Evolutionary conservation across 345 rosid genomes (phyloP), one percentile per base, ranked within the genome.

Genomic region (Combretum micranthum): DNA sequence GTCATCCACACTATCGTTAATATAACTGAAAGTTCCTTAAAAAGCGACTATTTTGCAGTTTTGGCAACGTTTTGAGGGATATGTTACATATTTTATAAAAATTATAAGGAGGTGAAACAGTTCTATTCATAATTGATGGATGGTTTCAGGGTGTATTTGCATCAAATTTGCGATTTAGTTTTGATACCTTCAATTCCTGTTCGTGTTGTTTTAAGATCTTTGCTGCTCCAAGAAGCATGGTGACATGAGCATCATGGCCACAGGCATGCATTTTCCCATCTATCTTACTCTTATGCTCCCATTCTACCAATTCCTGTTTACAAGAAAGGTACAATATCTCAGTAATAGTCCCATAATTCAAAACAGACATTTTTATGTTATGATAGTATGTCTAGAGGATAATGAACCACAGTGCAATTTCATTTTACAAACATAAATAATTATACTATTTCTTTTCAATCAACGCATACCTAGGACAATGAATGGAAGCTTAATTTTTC

Each of bases 131-230:
- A 47, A 10, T 7, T 15, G 48, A 49, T 10, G 45, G 20, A 21
- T 22, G 1, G 16, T 46, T 25, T 4, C 9, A 32, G 9, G 39
- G 39, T 32, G 6, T 32, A 32, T 32, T 1, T 7, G 39, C 39
- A 32, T n/a, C n/a, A n/a, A n/a, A 32, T 7, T 32, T 32, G 39
- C 39, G 10, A 32, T 32, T 32, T 32, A 5, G 20, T 49, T 15
- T 13, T 15, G 42, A 43, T 44, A 81, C 86, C 80, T 73, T 69
- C 32, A 75, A 62, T 18, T 58, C 49, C 26, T 77, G 69, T 48
- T 61, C 64, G 59, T 69, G 43, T 62, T 72, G 65, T 65, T 75
- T 77, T 59, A 85, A 66, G 52, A 82, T 67, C 69, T 78, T 80
- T 20, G 92, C 92, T 45, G 88, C 88, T 42, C 75, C 57, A 0